phyloP scores from a whole-genome alignment of 2,329 filamentous ascomycete species.

The Emmonsia crescens region DNA sequence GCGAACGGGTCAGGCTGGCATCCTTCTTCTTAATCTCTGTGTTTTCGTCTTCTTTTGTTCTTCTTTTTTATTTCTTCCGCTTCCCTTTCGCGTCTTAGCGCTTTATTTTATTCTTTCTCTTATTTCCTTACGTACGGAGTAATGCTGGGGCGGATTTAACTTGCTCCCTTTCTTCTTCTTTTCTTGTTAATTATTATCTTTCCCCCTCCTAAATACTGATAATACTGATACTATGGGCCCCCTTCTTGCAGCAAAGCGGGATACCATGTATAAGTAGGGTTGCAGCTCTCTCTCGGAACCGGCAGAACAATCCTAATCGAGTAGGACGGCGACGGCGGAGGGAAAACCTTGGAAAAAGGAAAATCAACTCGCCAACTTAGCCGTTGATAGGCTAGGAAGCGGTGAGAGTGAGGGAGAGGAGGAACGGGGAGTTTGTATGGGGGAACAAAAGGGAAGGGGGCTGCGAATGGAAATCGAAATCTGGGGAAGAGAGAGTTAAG shows the following conservation, averaged over 20 bases:
- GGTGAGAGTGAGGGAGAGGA: background rate
- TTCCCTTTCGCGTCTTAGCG: background rate
- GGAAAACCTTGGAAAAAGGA: background rate
- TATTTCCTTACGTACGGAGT: too few species aligned
- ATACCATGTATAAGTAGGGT: background rate
- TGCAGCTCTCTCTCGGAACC: background rate
- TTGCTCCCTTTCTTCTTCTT: background rate
- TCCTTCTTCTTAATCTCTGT: background rate
- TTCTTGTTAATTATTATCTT: background rate
- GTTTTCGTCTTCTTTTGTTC: background rate
- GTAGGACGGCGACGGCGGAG: background rate
- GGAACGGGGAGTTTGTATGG: background rate
- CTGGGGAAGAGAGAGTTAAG: background rate
- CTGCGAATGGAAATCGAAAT: background rate
- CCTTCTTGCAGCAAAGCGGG: background rate
- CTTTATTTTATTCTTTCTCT: background rate
- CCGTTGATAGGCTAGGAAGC: slow-evolving; percentile 2
- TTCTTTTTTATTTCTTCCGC: background rate
- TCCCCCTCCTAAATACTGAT: background rate
- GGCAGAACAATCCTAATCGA: slow-evolving; percentile 4
- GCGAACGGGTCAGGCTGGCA: background rate
- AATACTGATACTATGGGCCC: background rate
- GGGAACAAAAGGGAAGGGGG: background rate
- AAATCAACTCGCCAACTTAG: background rate
- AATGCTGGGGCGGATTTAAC: too few species aligned